Conservation (phyloP, 192 early-diverging fungal genomes). For the Gryganskiella cystojenkinii region DNA sequence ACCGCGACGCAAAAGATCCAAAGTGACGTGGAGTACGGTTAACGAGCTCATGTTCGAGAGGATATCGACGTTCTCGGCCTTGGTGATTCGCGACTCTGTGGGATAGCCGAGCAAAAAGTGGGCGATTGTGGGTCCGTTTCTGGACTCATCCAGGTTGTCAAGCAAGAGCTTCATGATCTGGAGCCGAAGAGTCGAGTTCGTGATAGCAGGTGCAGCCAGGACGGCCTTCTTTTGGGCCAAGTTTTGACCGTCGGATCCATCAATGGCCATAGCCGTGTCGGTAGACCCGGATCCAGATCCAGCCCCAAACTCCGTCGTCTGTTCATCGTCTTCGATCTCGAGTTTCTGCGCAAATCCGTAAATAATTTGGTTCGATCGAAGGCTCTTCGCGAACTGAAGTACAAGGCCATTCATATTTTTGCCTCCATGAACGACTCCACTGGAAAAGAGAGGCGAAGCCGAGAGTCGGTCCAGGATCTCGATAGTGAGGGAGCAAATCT, state of each 20-base stretch:
- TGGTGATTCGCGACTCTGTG: slow-evolving; percentile 35
- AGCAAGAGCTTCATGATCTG: slow-evolving; percentile 89
- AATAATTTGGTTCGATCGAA: slow-evolving; percentile 75
- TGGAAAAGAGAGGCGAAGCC: slow-evolving; percentile 75
- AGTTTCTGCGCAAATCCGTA: slow-evolving; percentile 83
- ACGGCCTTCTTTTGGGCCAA: slow-evolving; percentile 23
- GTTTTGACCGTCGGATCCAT: slow-evolving; percentile 53
- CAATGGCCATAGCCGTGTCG: slow-evolving; percentile 25
- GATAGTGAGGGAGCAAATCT: slow-evolving; percentile 78
- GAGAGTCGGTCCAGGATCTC: slow-evolving; percentile 79
- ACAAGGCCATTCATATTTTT: slow-evolving; percentile 78
- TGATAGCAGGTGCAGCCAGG: slow-evolving; percentile 34
- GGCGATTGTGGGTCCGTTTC: slow-evolving; percentile 77
- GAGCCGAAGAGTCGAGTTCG: slow-evolving; percentile 69
- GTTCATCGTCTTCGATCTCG: slow-evolving; percentile 67
- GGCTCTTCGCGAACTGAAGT: slow-evolving; percentile 69
- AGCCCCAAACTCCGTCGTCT: slow-evolving; percentile 28
- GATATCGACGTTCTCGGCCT: slow-evolving; percentile 54
- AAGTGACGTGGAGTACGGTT: slow-evolving; percentile 71
- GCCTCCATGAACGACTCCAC: slow-evolving; percentile 58
- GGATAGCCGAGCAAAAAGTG: slow-evolving; percentile 92
- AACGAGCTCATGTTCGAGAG: slow-evolving; percentile 40
- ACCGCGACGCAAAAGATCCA: slow-evolving; percentile 68
- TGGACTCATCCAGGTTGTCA: slow-evolving; percentile 69
- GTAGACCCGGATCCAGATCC: slow-evolving; percentile 3